A percentile compares a stretch with the other conserved stretches of the same genome.
Evolutionary conservation across 805 yeast genomes (phyloP).

Genomic region (Hanseniaspora thailandica): DNA sequence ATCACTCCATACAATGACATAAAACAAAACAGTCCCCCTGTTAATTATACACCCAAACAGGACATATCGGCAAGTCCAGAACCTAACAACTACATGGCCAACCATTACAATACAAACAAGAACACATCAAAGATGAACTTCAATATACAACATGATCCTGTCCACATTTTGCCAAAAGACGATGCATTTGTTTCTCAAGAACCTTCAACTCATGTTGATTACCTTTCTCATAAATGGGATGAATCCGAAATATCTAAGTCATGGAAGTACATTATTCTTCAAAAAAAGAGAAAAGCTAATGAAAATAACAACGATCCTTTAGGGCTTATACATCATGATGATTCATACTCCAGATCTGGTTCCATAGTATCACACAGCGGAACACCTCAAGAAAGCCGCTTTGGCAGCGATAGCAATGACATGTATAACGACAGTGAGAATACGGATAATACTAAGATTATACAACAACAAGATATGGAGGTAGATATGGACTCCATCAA

Average conservation of each 20-base stretch:
- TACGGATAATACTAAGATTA: not conserved
- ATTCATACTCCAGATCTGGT: constrained; percentile 7
- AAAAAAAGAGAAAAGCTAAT: constrained; percentile 41
- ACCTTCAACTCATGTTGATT: constrained; percentile 87
- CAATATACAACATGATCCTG: not conserved
- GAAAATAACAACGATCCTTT: constrained; percentile 6
- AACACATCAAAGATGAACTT: constrained; percentile 16
- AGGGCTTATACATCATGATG: constrained; percentile 6
- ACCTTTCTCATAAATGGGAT: constrained; percentile 90
- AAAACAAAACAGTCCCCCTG: constrained; percentile 3
- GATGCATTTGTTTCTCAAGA: constrained; percentile 69
- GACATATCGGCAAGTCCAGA: constrained; percentile 3
- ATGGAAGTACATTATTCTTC: constrained; percentile 83
- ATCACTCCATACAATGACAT: not conserved
- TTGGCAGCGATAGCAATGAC: not conserved
- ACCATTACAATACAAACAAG: constrained; percentile 20
- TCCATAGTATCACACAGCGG: not conserved
- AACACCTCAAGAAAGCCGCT: not conserved
- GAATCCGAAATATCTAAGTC: constrained; percentile 85
- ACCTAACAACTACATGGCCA: not conserved
- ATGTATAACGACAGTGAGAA: not conserved
- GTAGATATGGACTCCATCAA: constrained; percentile 53
- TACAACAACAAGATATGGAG: constrained; percentile 9
- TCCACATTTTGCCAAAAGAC: constrained; percentile 49
- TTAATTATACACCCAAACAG: constrained; percentile 6